Conservation (phyloP, 2,329 filamentous ascomycete species). For the Diaporthe amygdali region DNA sequence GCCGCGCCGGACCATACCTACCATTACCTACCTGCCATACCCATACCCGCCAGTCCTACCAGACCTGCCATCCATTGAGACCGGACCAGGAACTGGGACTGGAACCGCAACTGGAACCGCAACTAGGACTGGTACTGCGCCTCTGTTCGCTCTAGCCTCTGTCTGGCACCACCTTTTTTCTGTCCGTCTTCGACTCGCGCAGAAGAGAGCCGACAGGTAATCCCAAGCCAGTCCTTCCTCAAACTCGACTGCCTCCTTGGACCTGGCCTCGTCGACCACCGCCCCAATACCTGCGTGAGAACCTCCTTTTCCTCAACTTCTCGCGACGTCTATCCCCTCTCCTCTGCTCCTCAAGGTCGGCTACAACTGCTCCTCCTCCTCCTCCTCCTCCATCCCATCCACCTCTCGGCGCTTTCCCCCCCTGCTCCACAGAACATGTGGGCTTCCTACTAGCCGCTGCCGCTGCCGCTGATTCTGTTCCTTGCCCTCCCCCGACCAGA, state of each 20-base stretch:
- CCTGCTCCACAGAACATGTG: slow-evolving; percentile 20
- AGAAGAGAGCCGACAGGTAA: slow-evolving; percentile 12
- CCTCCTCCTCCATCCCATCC: slow-evolving; percentile 7
- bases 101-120: slow-evolving; percentile 7
- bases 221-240: slow-evolving; percentile 10
- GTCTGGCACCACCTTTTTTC: slow-evolving; percentile 26
- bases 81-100: slow-evolving; percentile 8
- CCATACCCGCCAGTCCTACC: neutral
- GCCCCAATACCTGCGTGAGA: slow-evolving; percentile 15
- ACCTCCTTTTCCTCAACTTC: neutral
- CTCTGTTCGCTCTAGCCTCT: slow-evolving; percentile 21
- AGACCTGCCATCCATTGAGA: slow-evolving; percentile 1
- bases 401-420: neutral
- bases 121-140: slow-evolving; percentile 12
- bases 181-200: slow-evolving; percentile 21
- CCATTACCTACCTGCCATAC: neutral
- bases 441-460: slow-evolving; percentile 10
- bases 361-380: slow-evolving; percentile 7
- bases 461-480: slow-evolving; percentile 21
- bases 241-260: slow-evolving; percentile 3
- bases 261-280: neutral
- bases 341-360: neutral
- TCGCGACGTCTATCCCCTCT: neutral
- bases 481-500: neutral
- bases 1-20: neutral